These are phyloP conservation scores for Talinum fruticosum DNA, from an alignment of 148 eudicot species.

Conservation along the genomic window DNA sequence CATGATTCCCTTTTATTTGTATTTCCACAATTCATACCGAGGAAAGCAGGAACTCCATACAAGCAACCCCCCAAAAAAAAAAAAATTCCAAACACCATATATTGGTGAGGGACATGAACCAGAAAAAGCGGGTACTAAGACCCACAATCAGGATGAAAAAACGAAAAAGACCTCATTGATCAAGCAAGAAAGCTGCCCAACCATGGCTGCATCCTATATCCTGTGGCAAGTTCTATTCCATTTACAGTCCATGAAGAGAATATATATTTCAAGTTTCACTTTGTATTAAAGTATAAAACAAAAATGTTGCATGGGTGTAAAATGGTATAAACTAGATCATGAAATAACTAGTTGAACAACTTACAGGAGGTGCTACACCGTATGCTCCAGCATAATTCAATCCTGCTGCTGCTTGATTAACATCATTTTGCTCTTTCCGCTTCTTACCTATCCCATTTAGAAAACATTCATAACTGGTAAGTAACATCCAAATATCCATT, in stretches of 20 bases:
- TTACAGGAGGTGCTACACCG: constrained; percentile 78
- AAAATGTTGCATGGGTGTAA: neutral
- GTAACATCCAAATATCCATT: neutral
- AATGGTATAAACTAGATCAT: neutral
- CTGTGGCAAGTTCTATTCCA: neutral
- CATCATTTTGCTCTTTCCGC: constrained; percentile 76
- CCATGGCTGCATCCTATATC: neutral
- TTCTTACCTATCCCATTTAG: constrained; percentile 53
- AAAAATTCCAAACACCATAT: too few species aligned
- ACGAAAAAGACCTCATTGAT: neutral
- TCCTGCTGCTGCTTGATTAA: constrained; percentile 65
- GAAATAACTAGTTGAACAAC: constrained; percentile 20
- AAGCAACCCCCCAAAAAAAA: too few species aligned
- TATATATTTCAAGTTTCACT: neutral
- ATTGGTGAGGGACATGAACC: neutral
- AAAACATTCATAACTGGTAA: neutral
- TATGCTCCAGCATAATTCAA: constrained; percentile 57
- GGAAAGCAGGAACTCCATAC: neutral
- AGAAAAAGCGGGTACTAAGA: neutral
- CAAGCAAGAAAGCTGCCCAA: neutral
- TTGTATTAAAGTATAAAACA: neutral
- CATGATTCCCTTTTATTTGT: neutral
- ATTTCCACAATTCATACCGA: neutral
- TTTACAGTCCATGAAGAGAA: neutral
- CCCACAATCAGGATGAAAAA: neutral